Evolutionary conservation across 345 rosid genomes (phyloP).

Genomic region (thale cress (Arabidopsis thaliana)): DNA sequence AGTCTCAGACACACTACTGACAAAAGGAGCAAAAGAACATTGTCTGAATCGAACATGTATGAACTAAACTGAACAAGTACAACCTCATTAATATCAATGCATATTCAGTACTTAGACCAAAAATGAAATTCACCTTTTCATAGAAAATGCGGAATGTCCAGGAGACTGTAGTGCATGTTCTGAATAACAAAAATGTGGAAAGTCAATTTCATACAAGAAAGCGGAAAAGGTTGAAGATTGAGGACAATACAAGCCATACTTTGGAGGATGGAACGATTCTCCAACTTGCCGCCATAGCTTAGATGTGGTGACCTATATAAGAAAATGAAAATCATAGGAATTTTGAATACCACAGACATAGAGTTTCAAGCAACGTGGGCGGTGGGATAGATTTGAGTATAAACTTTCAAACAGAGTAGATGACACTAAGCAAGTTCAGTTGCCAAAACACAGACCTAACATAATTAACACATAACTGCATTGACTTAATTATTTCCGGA

Average conservation of each 20-base stretch:
- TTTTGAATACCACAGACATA: conserved; percentile 8
- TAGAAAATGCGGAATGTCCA: conserved; percentile 98
- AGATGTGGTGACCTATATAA: conserved; percentile 76
- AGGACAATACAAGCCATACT: conserved; percentile 58
- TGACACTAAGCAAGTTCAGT: not conserved
- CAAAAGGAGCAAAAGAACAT: conserved; percentile 5
- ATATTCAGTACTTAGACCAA: conserved; percentile 5
- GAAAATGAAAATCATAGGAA: conserved; percentile 20
- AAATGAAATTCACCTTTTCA: conserved; percentile 68
- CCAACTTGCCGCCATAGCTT: conserved; percentile 99
- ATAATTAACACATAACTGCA: conserved; percentile 8
- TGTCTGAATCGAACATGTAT: conserved; percentile 9
- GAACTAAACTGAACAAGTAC: conserved; percentile 4
- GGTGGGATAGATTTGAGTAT: not conserved
- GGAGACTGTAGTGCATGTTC: conserved; percentile 97
- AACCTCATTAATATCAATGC: not conserved
- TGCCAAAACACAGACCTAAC: conserved; percentile 32
- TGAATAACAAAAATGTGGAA: conserved; percentile 39
- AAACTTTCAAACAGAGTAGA: conserved; percentile 1
- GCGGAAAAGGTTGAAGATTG: not conserved
- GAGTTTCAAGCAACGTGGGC: conserved; percentile 1
- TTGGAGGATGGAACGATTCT: conserved; percentile 94
- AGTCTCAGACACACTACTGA: conserved; percentile 7
- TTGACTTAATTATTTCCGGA: not conserved
- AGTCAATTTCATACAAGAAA: conserved; percentile 8